A percentile compares a stretch with the other conserved stretches of the same genome.
Evolutionary conservation across 176 grass and related monocot genomes (phyloP).

Genomic region (bread wheat (Triticum aestivum)): IWGSC_CS_RefSeq_v2.1 NC_057812.1:210303078-210303577

Average conservation of each 20-base stretch:
- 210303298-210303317: neutral
- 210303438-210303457: neutral
- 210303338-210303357: neutral
- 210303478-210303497: neutral
- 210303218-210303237: neutral
- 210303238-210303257: neutral
- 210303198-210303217: neutral
- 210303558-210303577: neutral
- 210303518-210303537: neutral
- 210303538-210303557: neutral
- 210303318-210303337: neutral
- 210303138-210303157: neutral
- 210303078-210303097: constrained; percentile 26
- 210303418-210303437: neutral
- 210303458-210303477: neutral
- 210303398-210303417: neutral
- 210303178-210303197: neutral
- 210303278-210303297: neutral
- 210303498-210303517: neutral
- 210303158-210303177: neutral
- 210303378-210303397: neutral
- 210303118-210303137: constrained; percentile 16
- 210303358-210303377: neutral
- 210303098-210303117: constrained; percentile 34
- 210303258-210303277: neutral